phyloP scores from a whole-genome alignment of 1,284 basidiomycete species.

The Xerocomus nothofagi region DNA sequence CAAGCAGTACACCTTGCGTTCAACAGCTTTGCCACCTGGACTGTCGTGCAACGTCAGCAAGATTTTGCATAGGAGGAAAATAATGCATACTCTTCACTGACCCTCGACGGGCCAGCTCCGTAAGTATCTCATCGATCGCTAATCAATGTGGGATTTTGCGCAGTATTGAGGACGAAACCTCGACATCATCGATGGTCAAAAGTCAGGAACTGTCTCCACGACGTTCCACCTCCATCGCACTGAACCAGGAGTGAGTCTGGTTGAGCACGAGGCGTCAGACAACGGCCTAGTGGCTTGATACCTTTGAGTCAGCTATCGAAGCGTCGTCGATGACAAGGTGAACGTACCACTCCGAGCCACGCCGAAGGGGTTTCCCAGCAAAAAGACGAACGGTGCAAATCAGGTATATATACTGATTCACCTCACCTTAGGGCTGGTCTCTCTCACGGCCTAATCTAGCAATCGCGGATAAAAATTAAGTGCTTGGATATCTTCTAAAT shows the following conservation, averaged over 20 bases:
- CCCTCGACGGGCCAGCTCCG: conserved; percentile 24
- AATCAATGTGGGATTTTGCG: conserved; percentile 10
- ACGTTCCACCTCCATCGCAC: conserved; percentile 20
- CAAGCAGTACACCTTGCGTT: conserved; percentile 1
- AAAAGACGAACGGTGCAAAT: not conserved
- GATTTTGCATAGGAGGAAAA: fast-evolving
- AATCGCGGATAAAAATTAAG: not conserved
- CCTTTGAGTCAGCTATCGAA: conserved; percentile 5
- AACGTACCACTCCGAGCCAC: conserved; percentile 17
- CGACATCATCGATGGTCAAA: conserved; percentile 15
- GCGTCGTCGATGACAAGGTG: not conserved
- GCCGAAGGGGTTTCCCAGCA: conserved; percentile 39
- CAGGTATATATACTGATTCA: conserved; percentile 19
- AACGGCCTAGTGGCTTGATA: conserved; percentile 19
- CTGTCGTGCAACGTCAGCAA: conserved; percentile 13
- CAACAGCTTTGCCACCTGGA: conserved; percentile 17
- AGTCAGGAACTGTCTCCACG: conserved; percentile 12
- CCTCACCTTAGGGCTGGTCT: conserved; percentile 31
- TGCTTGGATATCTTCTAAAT: conserved; percentile 8
- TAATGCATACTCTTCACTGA: conserved; percentile 26
- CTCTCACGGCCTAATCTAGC: conserved; percentile 25
- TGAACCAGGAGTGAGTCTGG: not conserved
- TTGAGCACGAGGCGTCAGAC: conserved; percentile 14
- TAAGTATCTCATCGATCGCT: conserved; percentile 25
- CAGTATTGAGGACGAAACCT: not conserved